Evolutionary conservation across 2,329 filamentous ascomycete genomes (phyloP), one percentile per base, ranked within the genome.

Genomic region (Aspergillus pseudoglaucus): DNA sequence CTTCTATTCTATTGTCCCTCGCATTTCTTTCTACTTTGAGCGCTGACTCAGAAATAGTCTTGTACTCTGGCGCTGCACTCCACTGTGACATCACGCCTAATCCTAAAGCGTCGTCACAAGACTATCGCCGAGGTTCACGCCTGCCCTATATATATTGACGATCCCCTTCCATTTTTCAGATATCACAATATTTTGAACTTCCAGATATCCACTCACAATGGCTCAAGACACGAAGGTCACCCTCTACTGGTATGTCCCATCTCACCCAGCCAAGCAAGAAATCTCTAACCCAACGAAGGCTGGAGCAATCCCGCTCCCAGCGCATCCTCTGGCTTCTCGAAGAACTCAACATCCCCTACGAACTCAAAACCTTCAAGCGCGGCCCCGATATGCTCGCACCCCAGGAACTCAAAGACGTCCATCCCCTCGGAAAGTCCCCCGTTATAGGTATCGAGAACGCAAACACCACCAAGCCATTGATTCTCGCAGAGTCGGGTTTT

Each of bases 381-480:
- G 65, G 66, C 35, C 59, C 69, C 48, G 79, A 84, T 47, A 78
- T 74, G 57, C 74, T 87, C n/a, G 90, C 90, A 1, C 88, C 88
- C 3, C 74, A 81, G 0, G 85, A 87, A 59, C 78, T 96, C 41
- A 84, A 86, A 61, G 76, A 88, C 53, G 71, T 95, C 33, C 89
- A 95, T 61, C 85, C 88, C 0, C 76, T 96, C 3, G 91, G 91
- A 52, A 95, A 95, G 66, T 90, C 88, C 1, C 91, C 91, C 0
- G 72, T 91, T 38, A 72, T 97, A 54, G 80, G 79, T 7, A 74
- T 96, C 57, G 72, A 81, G 52, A 66, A 70, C 1, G 67, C 75
- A 1, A 57, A 51, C 6, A 42, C 58, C 22, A 67, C 64, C 0
- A 67, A 77, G 51, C 78, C 78, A 1, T 54, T 82, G 27, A 79